Percentiles rank a stretch among this genome's conserved stretches.
Evolutionary conservation across 805 yeast species (phyloP).

Genomic region (Peterozyma xylosa): DNA sequence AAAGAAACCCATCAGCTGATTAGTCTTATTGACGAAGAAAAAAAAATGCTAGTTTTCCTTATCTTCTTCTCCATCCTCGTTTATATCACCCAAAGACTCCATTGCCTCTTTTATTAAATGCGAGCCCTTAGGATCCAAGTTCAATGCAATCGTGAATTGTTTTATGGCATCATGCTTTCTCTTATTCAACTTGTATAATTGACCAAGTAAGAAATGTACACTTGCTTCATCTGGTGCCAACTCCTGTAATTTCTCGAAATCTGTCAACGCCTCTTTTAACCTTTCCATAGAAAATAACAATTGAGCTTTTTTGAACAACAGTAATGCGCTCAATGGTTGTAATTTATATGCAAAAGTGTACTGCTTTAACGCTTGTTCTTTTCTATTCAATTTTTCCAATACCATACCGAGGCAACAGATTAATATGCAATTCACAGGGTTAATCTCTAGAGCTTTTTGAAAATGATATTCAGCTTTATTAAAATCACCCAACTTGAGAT

Average conservation of each 20-base stretch:
- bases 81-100: slow-evolving; percentile 33
- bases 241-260: slow-evolving; percentile 63
- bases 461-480: slow-evolving; percentile 81
- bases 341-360: slow-evolving; percentile 77
- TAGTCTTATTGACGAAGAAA: no score
- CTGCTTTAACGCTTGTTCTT: slow-evolving; percentile 68
- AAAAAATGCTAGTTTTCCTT: slow-evolving; percentile 1
- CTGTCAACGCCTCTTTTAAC: slow-evolving; percentile 63
- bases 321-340: slow-evolving; percentile 81
- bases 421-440: slow-evolving; percentile 83
- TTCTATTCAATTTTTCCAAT: slow-evolving; percentile 64
- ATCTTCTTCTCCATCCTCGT: slow-evolving; percentile 3
- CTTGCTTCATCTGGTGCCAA: slow-evolving; percentile 93
- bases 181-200: slow-evolving; percentile 69
- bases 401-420: slow-evolving; percentile 94
- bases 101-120: slow-evolving; percentile 81
- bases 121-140: slow-evolving; percentile 87
- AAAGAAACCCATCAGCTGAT: no score
- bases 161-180: slow-evolving; percentile 72
- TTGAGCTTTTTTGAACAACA: slow-evolving; percentile 85
- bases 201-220: slow-evolving; percentile 85
- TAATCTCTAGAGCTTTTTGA: slow-evolving; percentile 78
- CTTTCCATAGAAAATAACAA: slow-evolving; percentile 63
- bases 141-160: slow-evolving; percentile 83
- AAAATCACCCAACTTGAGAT: slow-evolving; percentile 77